Evolutionary conservation across 2,329 filamentous ascomycete genomes (phyloP), one percentile per base, ranked within the genome.

Genomic region (Bipolaris gigantea): DNA sequence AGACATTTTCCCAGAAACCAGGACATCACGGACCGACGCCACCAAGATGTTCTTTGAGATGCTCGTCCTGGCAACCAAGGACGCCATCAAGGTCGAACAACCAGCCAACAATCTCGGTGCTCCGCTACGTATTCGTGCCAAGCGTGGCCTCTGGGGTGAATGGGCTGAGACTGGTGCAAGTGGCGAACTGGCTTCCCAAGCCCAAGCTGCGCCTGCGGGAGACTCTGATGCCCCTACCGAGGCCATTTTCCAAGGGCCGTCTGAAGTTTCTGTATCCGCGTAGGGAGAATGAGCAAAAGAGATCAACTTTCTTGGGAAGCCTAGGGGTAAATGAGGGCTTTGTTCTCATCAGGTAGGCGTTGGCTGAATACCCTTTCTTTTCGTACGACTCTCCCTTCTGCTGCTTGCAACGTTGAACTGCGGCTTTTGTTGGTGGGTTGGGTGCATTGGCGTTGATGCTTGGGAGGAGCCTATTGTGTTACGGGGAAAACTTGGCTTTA

Each of bases 31-130:
- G 74, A 89, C 89, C 8, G 94, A 97, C 67, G 94, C 94, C 0
- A 99, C 94, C 39, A 97, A 97, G 82, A 97, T 99, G 92, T 99
- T 99, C 79, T 99, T 99, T 67, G 94, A 99, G 77, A 88, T 94
- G 50, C 81, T 99, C 21, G 94, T 99, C 3, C 82, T 99, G 42
- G 94, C 93, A 5, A 99, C 94, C 38, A 99, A 99, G 78, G 94
- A 99, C 72, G 94, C 94, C 25, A 89, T 99, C 77, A 96, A 96
- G 77, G 91, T 97, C 23, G 93, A 97, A 72, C 94, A 99, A 76
- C 83, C 84, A 44, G 80, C 87, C 19, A 57, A 83, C 13, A 69
- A 82, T 34, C 83, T 97, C 23, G 92, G 92, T 45, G 89, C 87
- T 2, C 84, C 88, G 13, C 90, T 99, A 68, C 83, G 88, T 54